Evolutionary conservation across 2,329 filamentous ascomycete species (phyloP), one percentile per base, ranked within the genome.

Genomic region (Alternaria sp.): DNA sequence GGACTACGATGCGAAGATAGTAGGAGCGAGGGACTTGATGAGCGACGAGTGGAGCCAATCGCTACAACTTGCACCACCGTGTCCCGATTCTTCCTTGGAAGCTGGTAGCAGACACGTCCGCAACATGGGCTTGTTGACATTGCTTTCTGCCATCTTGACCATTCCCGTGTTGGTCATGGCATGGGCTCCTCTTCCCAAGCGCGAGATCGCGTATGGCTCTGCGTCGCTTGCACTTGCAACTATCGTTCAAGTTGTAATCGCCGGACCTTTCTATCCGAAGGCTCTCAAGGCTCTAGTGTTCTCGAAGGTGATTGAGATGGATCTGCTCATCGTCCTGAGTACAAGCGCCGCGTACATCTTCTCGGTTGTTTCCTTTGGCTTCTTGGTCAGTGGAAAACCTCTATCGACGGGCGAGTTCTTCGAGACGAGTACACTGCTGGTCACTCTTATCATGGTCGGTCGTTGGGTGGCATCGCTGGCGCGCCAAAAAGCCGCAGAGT

Each of bases 221-320:
- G 81, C 83, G 1, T 91, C 88, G 0, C 76, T 93, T 1, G 85
- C 82, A 0, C 76, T 93, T 13, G 91, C 90, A 0, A 92, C 90
- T 0, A 72, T 90, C 23, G 85, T 93, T 7, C 91, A 94, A 72
- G 55, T 86, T 11, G 73, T 85, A 10, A 79, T 90, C n/a, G 88
- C 87, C 0, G 87, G 87, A 0, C 87, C 88, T 0, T 93, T 93
- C 77, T 93, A 93, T 69, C 84, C 85, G 0, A 86, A 84, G 43
- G 90, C 90, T 1, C 72, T 91, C 19, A 89, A 88, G 67, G 83
- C 84, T 3, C 75, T 92, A 0, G 67, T 91, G 0, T 90, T 88
- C 71, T 85, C 85, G 0, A 75, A 81, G 4, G 81, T 90, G 2
- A 84, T 91, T 17, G 90, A 92, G 72, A 91, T 91, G 88, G 90